Conservation (phyloP, 2,329 filamentous ascomycete species). For the Waltergamsia citrina region DNA sequence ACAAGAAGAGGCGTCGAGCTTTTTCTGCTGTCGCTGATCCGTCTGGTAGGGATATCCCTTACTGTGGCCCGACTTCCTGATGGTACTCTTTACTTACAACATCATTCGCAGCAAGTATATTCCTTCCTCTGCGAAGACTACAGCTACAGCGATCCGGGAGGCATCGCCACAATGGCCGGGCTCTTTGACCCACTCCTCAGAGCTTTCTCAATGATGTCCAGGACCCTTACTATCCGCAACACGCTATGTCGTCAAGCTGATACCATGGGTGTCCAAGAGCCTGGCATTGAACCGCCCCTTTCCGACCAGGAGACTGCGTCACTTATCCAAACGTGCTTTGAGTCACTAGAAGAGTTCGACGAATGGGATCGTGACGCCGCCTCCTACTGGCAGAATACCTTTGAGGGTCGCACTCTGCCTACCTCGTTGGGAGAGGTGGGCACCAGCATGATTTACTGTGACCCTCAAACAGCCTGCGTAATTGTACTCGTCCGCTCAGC, state of each 20-base stretch:
- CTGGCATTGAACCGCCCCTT: too few relatives aligned
- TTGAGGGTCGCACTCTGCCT: conserved; percentile 15
- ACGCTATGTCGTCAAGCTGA: conserved; percentile 4
- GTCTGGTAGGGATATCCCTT: conserved; percentile 20
- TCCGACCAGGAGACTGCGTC: too few relatives aligned
- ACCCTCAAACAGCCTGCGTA: conserved; percentile 20
- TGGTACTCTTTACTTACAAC: not conserved
- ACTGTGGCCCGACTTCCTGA: too few relatives aligned
- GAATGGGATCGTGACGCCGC: conserved; percentile 19
- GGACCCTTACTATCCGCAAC: conserved; percentile 12
- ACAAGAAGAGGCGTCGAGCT: conserved; percentile 18
- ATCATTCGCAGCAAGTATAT: conserved; percentile 17
- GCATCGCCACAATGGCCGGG: conserved; percentile 15
- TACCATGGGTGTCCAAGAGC: too few relatives aligned
- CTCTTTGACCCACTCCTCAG: conserved; percentile 18
- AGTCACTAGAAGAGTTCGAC: conserved; percentile 17
- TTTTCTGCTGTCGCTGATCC: conserved; percentile 17
- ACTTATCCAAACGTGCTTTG: conserved; percentile 13
- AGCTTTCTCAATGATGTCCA: conserved; percentile 19
- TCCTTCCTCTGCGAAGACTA: conserved; percentile 20
- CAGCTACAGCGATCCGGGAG: conserved; percentile 18
- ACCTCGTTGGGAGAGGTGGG: conserved; percentile 15
- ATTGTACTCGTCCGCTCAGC: conserved; percentile 20
- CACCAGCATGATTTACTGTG: conserved; percentile 11
- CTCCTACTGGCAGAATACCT: conserved; percentile 18